These are phyloP conservation scores for Thermothielavioides terrestris DNA, from an alignment of 495 filamentous ascomycete species.

Conservation along the genomic window DNA sequence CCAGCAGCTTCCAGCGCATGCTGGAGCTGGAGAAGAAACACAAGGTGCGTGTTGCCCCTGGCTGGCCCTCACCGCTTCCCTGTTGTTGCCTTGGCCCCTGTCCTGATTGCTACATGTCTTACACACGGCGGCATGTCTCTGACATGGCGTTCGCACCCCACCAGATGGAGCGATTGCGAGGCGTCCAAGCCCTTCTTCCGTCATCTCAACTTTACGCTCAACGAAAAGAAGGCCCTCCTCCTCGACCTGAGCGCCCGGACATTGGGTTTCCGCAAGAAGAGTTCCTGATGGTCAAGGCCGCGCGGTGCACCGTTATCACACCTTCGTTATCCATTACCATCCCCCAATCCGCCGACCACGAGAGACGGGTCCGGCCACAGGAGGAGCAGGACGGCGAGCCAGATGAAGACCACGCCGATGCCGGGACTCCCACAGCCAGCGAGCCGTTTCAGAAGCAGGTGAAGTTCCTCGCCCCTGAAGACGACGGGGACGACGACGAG, in stretches of 20 bases:
- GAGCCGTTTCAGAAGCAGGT: constrained; percentile 33
- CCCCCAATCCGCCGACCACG: constrained; percentile 19
- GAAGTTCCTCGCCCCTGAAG: constrained; percentile 31
- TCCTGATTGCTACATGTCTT: constrained; percentile 21
- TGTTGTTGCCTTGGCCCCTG: constrained; percentile 5
- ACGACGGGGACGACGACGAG: constrained; percentile 27
- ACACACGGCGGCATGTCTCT: constrained; percentile 18
- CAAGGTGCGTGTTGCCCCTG: constrained; percentile 36
- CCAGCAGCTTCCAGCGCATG: constrained; percentile 41
- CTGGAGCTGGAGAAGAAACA: constrained; percentile 43
- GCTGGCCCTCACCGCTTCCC: constrained; percentile 5
- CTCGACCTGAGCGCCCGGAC: constrained; percentile 18
- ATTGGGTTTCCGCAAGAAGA: constrained; percentile 19
- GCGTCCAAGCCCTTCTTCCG: constrained; percentile 5
- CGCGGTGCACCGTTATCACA: constrained; percentile 28
- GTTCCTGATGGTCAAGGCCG: constrained; percentile 36
- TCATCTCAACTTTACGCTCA: constrained; percentile 11
- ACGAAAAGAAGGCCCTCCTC: constrained; percentile 11
- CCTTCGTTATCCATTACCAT: constrained; percentile 38
- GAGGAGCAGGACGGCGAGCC: not conserved
- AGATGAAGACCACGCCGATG: not conserved
- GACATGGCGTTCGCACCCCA: constrained; percentile 12
- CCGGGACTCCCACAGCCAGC: constrained; percentile 7
- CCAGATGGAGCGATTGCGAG: constrained; percentile 21
- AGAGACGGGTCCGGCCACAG: not conserved